phyloP scores from a whole-genome alignment of 129 eudicot species.

The Helianthus tuberosus region DNA sequence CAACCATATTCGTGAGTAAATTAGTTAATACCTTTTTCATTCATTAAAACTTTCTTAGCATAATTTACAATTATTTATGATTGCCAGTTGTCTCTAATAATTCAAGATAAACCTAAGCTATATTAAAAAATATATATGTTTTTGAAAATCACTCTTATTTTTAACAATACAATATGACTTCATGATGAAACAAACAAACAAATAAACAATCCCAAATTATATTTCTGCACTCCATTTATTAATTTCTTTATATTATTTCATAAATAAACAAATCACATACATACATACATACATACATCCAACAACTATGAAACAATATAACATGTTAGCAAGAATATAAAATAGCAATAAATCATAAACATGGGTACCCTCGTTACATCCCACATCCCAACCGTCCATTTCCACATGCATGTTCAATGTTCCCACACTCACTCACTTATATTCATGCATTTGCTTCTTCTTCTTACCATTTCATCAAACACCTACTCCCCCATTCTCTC shows the following conservation, averaged over 20 bases:
- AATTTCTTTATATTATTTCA: neutral
- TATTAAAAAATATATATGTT: no score
- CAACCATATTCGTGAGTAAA: no score
- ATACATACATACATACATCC: conserved; percentile 5
- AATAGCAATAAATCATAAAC: conserved; percentile 23
- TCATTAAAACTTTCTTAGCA: no score
- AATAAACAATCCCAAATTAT: no score
- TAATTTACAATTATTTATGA: no score
- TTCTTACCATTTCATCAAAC: conserved; percentile 34
- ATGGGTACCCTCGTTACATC: conserved; percentile 40
- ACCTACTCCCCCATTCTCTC: conserved; percentile 26
- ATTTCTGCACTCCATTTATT: neutral
- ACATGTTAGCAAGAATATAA: conserved; percentile 36
- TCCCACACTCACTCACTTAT: conserved; percentile 31
- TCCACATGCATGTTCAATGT: conserved; percentile 42
- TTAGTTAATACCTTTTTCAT: no score
- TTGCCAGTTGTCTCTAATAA: no score
- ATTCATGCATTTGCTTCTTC: conserved; percentile 71
- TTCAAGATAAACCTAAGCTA: no score
- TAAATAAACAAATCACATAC: neutral
- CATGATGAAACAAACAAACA: no score
- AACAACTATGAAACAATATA: conserved; percentile 31
- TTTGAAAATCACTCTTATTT: no score
- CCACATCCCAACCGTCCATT: conserved; percentile 43
- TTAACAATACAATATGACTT: no score